phyloP scores from a whole-genome alignment of 441 rosid species.

The Populus hybrid region DNA sequence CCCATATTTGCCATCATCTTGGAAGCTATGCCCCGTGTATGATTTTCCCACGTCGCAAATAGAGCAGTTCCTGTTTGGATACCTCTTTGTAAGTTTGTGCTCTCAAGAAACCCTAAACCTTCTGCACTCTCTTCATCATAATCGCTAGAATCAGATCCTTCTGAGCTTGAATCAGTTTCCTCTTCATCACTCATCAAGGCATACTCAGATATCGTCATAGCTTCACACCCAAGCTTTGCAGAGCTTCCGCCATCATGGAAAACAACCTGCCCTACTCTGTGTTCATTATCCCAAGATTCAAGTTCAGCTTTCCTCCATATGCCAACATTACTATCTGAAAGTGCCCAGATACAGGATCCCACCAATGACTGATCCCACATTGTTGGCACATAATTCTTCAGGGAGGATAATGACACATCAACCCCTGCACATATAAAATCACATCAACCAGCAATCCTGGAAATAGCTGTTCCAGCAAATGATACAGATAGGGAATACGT shows the following conservation, averaged over 20 bases:
- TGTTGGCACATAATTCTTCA: slow-evolving; percentile 62
- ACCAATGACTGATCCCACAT: slow-evolving; percentile 73
- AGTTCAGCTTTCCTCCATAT: slow-evolving; percentile 91
- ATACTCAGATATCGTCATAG: slow-evolving; percentile 35
- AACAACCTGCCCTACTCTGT: slow-evolving; percentile 60
- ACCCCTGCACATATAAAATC: slow-evolving; percentile 47
- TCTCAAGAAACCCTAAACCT: slow-evolving; percentile 72
- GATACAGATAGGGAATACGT: neutral
- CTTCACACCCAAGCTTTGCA: slow-evolving; percentile 52
- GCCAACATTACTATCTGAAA: slow-evolving; percentile 47
- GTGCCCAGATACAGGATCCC: slow-evolving; percentile 82
- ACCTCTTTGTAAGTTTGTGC: slow-evolving; percentile 54
- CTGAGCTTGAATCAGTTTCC: slow-evolving; percentile 53
- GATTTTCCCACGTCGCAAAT: neutral
- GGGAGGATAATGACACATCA: slow-evolving; percentile 65
- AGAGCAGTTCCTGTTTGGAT: neutral
- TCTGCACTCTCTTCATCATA: slow-evolving; percentile 50
- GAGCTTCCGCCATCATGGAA: slow-evolving; percentile 71
- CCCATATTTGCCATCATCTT: slow-evolving; percentile 99
- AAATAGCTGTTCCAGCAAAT: slow-evolving; percentile 10
- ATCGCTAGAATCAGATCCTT: slow-evolving; percentile 57
- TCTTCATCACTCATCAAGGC: slow-evolving; percentile 63
- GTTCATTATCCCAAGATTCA: slow-evolving; percentile 82
- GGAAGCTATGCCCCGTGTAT: slow-evolving; percentile 72
- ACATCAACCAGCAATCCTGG: slow-evolving; percentile 17